Conservation (phyloP, 257 asterid species). For the Parsonsia alboflavescens region DNA sequence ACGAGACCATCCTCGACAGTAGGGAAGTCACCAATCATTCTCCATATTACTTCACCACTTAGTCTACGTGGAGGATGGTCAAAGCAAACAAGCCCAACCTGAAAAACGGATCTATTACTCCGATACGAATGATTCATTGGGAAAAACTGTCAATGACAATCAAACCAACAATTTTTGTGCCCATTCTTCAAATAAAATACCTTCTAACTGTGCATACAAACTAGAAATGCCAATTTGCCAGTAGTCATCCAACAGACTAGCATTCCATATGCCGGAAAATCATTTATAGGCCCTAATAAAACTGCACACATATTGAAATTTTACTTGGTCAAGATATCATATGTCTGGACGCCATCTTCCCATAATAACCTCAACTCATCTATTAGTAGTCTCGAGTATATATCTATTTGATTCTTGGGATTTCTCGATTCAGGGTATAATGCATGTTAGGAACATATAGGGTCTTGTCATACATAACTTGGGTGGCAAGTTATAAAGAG, state of each 20-base stretch:
- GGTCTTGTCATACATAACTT: not conserved
- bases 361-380: no score
- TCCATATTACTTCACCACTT: not conserved
- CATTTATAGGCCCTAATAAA: conserved; percentile 16
- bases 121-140: not conserved
- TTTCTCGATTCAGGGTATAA: not conserved
- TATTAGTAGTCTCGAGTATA: conserved; percentile 1
- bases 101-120: not conserved
- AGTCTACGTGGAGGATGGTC: not conserved
- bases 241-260: not conserved
- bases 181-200: not conserved
- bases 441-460: not conserved
- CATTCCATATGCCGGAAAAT: conserved; percentile 10
- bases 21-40: no score
- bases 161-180: not conserved
- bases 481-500: conserved; percentile 3
- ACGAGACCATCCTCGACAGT: not conserved
- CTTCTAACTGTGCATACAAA: not conserved
- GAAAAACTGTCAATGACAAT: conserved; percentile 8
- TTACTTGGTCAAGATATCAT: no score
- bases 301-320: not conserved
- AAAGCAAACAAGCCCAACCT: not conserved
- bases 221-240: not conserved
- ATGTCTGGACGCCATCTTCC: no score
- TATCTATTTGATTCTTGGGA: not conserved